phyloP scores from a whole-genome alignment of 1,139 yeast species.

The Debaryomycetaceae sp. region DNA sequence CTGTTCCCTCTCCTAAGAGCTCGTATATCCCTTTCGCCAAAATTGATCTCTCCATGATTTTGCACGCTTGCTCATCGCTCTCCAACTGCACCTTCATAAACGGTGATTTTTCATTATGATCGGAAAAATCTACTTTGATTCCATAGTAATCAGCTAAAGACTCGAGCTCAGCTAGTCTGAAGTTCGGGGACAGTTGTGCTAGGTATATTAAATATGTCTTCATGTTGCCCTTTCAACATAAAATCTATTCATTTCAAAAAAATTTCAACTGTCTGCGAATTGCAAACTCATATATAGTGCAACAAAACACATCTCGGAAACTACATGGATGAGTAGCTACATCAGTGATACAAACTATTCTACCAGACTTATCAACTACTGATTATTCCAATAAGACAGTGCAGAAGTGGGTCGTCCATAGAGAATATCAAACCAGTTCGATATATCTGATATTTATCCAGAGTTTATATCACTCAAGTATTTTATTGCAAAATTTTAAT shows the following conservation, averaged over 20 bases:
- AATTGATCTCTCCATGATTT: conserved; percentile 64
- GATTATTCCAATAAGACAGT: too few relatives aligned
- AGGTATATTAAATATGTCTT: conserved; percentile 69
- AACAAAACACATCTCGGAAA: too few relatives aligned
- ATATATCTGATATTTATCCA: too few relatives aligned
- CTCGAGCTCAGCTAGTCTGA: conserved; percentile 78
- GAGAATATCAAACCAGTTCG: too few relatives aligned
- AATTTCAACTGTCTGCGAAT: too few relatives aligned
- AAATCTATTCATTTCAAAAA: neutral
- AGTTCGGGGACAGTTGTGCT: conserved; percentile 80
- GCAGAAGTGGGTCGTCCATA: too few relatives aligned
- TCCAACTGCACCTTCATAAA: conserved; percentile 66
- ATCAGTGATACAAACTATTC: too few relatives aligned
- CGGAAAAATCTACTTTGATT: conserved; percentile 56
- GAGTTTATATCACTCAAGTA: too few relatives aligned
- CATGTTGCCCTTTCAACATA: conserved; percentile 21
- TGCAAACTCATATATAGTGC: too few relatives aligned
- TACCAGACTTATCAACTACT: too few relatives aligned
- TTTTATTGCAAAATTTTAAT: too few relatives aligned
- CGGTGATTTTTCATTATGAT: conserved; percentile 62
- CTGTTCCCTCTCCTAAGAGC: conserved; percentile 72
- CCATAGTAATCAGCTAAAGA: conserved; percentile 69
- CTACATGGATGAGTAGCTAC: neutral
- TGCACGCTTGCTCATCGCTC: conserved; percentile 62
- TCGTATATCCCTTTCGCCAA: conserved; percentile 78